Evolutionary conservation across 192 early-diverging fungal genomes (phyloP).

Genomic region (Entrophospora sp.): DNA sequence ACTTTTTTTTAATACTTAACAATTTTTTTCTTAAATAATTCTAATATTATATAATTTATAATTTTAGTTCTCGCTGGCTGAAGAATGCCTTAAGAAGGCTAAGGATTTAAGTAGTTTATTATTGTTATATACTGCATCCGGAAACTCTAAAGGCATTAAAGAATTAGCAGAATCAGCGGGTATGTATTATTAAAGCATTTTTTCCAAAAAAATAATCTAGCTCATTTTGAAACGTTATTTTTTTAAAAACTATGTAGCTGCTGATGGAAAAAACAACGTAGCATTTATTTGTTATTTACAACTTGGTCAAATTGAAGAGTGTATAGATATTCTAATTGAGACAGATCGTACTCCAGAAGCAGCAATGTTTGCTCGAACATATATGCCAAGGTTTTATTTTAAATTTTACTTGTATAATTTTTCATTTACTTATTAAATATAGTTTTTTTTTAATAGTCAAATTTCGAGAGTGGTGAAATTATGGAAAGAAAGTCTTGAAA

Average conservation of each 20-base stretch:
- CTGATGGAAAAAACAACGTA: slow-evolving; percentile 82
- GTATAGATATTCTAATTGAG: slow-evolving; percentile 77
- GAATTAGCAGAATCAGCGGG: slow-evolving; percentile 64
- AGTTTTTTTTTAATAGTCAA: slow-evolving; percentile 28
- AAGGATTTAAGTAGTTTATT: slow-evolving; percentile 87
- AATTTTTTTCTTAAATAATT: background rate
- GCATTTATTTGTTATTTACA: slow-evolving; percentile 78
- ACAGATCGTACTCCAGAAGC: slow-evolving; percentile 92
- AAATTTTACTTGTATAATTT: background rate
- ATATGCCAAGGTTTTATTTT: slow-evolving; percentile 54
- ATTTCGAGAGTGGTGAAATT: slow-evolving; percentile 57
- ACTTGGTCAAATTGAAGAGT: slow-evolving; percentile 66
- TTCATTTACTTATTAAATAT: background rate
- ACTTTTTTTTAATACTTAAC: background rate
- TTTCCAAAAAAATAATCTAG: too few relatives aligned
- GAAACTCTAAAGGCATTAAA: slow-evolving; percentile 69
- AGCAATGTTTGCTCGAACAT: slow-evolving; percentile 85
- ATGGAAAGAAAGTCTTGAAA: slow-evolving; percentile 72
- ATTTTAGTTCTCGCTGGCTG: slow-evolving; percentile 54
- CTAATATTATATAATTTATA: background rate
- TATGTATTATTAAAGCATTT: too few relatives aligned
- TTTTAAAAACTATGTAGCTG: slow-evolving; percentile 25
- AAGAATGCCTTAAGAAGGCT: slow-evolving; percentile 80
- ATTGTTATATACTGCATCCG: slow-evolving; percentile 82
- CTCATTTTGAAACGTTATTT: background rate